A percentile compares a stretch with the other conserved stretches of the same genome.
Conservation (phyloP, 768 basidiomycete genomes). For the Tulasnella sp. region DNA sequence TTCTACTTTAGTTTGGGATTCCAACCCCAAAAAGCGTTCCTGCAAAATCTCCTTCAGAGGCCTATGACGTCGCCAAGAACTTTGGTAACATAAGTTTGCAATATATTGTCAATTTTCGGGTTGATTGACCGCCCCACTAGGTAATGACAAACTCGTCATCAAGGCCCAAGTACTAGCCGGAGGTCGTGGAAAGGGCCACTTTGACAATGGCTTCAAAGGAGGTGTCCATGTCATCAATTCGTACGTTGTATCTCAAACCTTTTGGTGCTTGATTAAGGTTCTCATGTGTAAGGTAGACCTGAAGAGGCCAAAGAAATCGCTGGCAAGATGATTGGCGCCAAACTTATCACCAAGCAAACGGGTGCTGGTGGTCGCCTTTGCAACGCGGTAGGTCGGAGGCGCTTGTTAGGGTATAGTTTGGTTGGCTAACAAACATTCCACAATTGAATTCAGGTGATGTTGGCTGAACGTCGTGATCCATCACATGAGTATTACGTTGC, state of each 20-base stretch:
- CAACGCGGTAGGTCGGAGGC: slow-evolving; percentile 59
- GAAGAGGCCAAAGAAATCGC: slow-evolving; percentile 81
- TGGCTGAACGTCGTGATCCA: slow-evolving; percentile 87
- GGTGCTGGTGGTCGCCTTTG: slow-evolving; percentile 84
- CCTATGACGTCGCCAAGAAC: slow-evolving; percentile 73
- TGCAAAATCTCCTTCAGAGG: slow-evolving; percentile 82
- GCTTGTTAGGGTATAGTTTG: neutral
- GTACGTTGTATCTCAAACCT: slow-evolving; percentile 31
- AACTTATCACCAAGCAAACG: slow-evolving; percentile 97
- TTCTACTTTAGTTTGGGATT: slow-evolving; percentile 69
- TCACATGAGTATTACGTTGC: slow-evolving; percentile 98
- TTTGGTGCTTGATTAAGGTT: neutral
- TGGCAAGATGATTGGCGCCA: slow-evolving; percentile 83
- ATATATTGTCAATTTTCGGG: slow-evolving; percentile 3
- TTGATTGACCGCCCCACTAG: slow-evolving; percentile 30
- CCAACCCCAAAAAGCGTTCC: slow-evolving; percentile 84
- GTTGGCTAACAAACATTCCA: neutral
- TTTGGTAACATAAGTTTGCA: slow-evolving; percentile 43
- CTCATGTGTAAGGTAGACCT: slow-evolving; percentile 39
- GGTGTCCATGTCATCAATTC: slow-evolving; percentile 90
- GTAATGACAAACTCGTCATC: slow-evolving; percentile 71
- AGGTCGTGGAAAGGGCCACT: slow-evolving; percentile 95
- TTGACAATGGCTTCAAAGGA: slow-evolving; percentile 90
- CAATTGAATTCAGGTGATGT: slow-evolving; percentile 63
- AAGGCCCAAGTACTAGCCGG: slow-evolving; percentile 99